Conservation (phyloP, 768 basidiomycete species). For the Calocera cornea region DNA sequence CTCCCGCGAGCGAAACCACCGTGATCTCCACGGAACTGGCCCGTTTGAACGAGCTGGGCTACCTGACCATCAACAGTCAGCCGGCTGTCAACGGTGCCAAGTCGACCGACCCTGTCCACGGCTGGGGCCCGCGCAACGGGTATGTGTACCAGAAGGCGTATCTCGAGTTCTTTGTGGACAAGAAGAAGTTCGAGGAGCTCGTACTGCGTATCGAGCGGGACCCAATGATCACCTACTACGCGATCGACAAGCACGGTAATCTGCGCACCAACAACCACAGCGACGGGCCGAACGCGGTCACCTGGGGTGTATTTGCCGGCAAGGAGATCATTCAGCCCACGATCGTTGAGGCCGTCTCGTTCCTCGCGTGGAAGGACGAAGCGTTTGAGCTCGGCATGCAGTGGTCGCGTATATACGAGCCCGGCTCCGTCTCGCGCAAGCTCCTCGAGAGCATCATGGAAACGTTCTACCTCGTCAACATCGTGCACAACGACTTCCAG, state of each 20-base stretch:
- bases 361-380: conserved; percentile 99
- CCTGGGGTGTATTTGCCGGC: conserved; percentile 95
- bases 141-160: conserved; percentile 98
- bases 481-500: conserved; percentile 94
- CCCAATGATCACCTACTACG: conserved; percentile 85
- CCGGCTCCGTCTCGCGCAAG: conserved; percentile 56
- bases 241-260: conserved; percentile 92
- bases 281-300: conserved; percentile 95
- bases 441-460: conserved; percentile 71
- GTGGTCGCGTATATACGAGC: conserved; percentile 80
- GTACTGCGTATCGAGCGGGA: conserved; percentile 75
- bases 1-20: conserved; percentile 69
- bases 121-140: conserved; percentile 89
- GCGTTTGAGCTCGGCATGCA: conserved; percentile 84
- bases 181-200: conserved; percentile 55
- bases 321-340: conserved; percentile 95
- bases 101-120: conserved; percentile 73
- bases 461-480: conserved; percentile 73
- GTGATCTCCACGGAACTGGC: conserved; percentile 67
- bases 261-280: conserved; percentile 87
- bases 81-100: conserved; percentile 83
- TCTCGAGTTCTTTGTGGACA: conserved; percentile 85
- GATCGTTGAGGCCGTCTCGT: conserved; percentile 91
- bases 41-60: conserved; percentile 79
- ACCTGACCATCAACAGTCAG: conserved; percentile 94